Base-by-base conservation (phyloP, 805 yeast species). In the Ogataea ganodermae region DNA sequence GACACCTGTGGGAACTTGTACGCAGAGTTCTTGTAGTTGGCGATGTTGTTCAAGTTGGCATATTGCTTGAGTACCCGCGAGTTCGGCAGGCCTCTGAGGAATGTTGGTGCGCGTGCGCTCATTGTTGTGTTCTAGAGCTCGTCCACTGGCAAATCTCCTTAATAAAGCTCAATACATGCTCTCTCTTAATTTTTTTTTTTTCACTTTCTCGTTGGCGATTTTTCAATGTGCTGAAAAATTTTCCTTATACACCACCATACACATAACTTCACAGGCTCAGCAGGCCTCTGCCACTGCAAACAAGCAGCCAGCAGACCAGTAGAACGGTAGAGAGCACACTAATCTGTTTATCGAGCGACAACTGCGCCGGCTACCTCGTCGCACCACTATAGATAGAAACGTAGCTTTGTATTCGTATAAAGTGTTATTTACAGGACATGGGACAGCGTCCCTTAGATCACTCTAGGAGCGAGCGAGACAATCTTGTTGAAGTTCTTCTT, bases 401-500 rank as follows among this genome's bases (percentile, higher is more conserved):
- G 33, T 35, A 35, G 28, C 9, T 21, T 28, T 30, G 7, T 23
- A 22, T 30, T 41, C 37, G 35, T 36, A 38, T 38, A 27, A 14
- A 39, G 30, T 13, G 31, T 6, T 38, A 28, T 35, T 22, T 24
- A 31, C 46, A 42, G 17, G 38, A 26, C 27, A n/a, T 23, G 22
- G 31, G 14, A 16, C 23, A 23, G 41, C 18, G n/a, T 17, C 24
- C 24, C 13, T 54, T 65, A 84, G 36, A 83, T 74, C 38, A 84
- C 86, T 62, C 89, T 86, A 60, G 97, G 96, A 16, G 98, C 98
- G 68, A 92, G 78, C 10, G 97, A 76, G 32, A 89, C 89, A 44
- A 94, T 82, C 73, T 92, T 92, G 71, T 82, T 84, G 68, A 79
- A 89, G 50, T 89, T 86, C 71, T 81, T 83, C 52, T 86, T 88